Evolutionary conservation across 768 basidiomycete species (phyloP).

Genomic region (Termitomyces titanicus): DNA sequence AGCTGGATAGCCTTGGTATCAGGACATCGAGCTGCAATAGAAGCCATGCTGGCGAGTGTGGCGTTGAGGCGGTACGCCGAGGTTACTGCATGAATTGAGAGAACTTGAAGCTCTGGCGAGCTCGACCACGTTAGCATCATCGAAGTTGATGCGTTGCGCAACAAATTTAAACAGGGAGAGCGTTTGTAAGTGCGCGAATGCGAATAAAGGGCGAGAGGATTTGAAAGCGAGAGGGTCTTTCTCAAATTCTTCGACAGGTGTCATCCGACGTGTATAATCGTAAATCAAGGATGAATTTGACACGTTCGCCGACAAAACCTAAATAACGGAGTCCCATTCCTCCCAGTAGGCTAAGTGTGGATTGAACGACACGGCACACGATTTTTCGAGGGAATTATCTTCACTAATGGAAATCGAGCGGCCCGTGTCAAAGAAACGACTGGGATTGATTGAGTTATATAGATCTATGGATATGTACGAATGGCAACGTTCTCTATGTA

Average conservation of each 20-base stretch:
- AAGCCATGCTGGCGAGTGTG: neutral
- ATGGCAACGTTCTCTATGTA: too few species aligned
- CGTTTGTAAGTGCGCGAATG: neutral
- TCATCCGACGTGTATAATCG: neutral
- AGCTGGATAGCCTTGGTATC: neutral
- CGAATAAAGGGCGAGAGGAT: neutral
- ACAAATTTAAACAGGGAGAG: neutral
- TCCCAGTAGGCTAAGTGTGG: too few species aligned
- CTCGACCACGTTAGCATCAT: neutral
- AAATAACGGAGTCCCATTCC: neutral
- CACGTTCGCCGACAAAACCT: neutral
- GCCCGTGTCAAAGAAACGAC: too few species aligned
- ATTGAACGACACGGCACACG: too few species aligned
- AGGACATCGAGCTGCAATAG: neutral
- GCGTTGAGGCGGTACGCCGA: neutral
- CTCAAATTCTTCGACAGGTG: neutral
- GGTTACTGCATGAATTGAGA: neutral
- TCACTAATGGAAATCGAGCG: too few species aligned
- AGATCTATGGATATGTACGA: too few species aligned
- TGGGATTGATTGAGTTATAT: too few species aligned
- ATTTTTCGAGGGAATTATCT: too few species aligned
- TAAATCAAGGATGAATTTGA: neutral
- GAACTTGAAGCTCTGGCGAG: neutral
- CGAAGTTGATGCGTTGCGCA: neutral
- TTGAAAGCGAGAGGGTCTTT: neutral